Conservation (phyloP, 495 filamentous ascomycete species). For the Aspergillus incahuasiensis region DNA sequence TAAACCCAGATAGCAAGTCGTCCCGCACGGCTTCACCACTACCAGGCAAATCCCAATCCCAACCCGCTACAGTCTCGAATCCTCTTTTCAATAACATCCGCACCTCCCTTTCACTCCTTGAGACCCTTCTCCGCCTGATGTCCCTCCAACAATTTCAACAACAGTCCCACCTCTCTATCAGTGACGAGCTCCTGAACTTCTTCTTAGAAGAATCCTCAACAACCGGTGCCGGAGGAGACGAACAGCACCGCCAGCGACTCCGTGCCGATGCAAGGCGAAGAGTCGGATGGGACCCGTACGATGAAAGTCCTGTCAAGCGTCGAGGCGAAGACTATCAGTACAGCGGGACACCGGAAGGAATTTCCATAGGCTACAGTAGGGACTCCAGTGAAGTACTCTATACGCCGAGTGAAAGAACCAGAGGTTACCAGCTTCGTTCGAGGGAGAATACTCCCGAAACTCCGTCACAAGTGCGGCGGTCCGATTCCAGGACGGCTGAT, state of each 20-base stretch:
- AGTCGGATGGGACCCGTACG: constrained; percentile 90
- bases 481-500: constrained; percentile 20
- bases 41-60: constrained; percentile 21
- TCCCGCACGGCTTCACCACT: constrained; percentile 21
- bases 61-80: constrained; percentile 35
- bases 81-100: constrained; percentile 52
- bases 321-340: constrained; percentile 60
- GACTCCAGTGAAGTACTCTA: constrained; percentile 26
- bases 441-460: constrained; percentile 40
- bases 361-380: constrained; percentile 21
- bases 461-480: constrained; percentile 19
- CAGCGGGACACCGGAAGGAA: constrained; percentile 23
- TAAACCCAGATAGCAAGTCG: constrained; percentile 22
- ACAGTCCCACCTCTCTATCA: constrained; percentile 83
- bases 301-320: constrained; percentile 63
- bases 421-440: constrained; percentile 33
- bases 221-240: constrained; percentile 66
- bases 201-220: constrained; percentile 80
- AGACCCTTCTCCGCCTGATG: constrained; percentile 87
- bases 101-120: constrained; percentile 86
- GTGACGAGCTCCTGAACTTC: constrained; percentile 91
- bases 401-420: constrained; percentile 26
- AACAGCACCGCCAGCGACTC: constrained; percentile 64
- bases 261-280: constrained; percentile 65
- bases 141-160: constrained; percentile 97